Evolutionary conservation across 1,139 yeast species (phyloP).

Genomic region (Pichia sp.): DNA sequence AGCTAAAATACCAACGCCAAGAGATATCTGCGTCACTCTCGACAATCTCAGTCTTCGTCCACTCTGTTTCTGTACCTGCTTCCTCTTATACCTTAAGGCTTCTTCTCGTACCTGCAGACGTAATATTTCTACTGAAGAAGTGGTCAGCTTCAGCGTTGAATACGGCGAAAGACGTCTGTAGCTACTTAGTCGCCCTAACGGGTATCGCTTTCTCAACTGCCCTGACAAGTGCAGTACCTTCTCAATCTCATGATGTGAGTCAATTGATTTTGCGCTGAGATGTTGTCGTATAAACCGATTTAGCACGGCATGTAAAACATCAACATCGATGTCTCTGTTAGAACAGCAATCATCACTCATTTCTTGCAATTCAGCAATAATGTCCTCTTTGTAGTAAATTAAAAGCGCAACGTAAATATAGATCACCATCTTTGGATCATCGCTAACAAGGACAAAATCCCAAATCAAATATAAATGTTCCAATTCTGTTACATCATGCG

Average conservation of each 20-base stretch:
- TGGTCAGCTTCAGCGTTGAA: slow-evolving; percentile 20
- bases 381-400: slow-evolving; percentile 34
- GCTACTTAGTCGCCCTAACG: slow-evolving; percentile 19
- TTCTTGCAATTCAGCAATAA: slow-evolving; percentile 31
- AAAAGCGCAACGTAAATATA: slow-evolving; percentile 55
- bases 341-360: slow-evolving; percentile 23
- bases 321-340: slow-evolving; percentile 33
- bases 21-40: no score
- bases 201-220: slow-evolving; percentile 29
- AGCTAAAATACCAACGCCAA: no score
- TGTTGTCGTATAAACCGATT: slow-evolving; percentile 23
- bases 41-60: no score
- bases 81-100: no score
- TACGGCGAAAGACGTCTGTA: slow-evolving; percentile 23
- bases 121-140: slow-evolving; percentile 13
- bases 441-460: slow-evolving; percentile 51
- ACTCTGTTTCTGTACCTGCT: no score
- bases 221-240: slow-evolving; percentile 35
- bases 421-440: slow-evolving; percentile 35
- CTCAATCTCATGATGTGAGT: slow-evolving; percentile 31
- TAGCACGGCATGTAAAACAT: slow-evolving; percentile 34
- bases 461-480: slow-evolving; percentile 50
- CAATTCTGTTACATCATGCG: slow-evolving; percentile 59
- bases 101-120: slow-evolving; percentile 15
- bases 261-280: slow-evolving; percentile 21